These are phyloP conservation scores for Pseudocercospora crystallina DNA, from an alignment of 2,329 filamentous ascomycete genomes.

Conservation along the genomic window DNA sequence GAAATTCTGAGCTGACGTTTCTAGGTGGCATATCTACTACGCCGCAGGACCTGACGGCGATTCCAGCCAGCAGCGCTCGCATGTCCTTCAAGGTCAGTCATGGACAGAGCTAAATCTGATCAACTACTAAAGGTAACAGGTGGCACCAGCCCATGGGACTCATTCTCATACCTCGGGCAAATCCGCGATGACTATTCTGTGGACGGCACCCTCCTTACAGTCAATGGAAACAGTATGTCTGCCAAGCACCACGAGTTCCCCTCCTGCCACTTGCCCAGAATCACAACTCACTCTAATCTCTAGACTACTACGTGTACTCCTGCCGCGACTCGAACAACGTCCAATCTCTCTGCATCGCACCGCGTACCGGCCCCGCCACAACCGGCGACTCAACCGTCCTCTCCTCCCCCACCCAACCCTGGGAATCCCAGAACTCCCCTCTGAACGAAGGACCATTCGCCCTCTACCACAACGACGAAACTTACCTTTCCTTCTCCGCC, in stretches of 20 bases:
- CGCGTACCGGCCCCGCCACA: constrained; percentile 1
- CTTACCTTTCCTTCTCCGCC: constrained; percentile 6
- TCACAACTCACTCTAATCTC: background rate
- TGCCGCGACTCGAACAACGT: background rate
- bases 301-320: constrained; percentile 9
- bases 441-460: constrained; percentile 7
- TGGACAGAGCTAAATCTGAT: background rate
- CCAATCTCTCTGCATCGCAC: constrained; percentile 7
- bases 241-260: too few relatives aligned
- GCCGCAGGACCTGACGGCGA: background rate
- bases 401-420: constrained; percentile 1
- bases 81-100: constrained; percentile 4
- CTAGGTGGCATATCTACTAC: constrained; percentile 8
- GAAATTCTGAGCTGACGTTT: background rate
- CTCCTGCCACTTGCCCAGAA: background rate
- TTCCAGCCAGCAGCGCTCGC: constrained; percentile 1
- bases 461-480: background rate
- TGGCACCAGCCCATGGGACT: constrained; percentile 1
- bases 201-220: constrained; percentile 6
- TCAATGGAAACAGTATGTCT: background rate
- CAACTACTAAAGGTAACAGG: background rate
- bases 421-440: constrained; percentile 5
- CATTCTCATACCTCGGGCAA: constrained; percentile 5
- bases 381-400: constrained; percentile 2
- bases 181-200: constrained; percentile 5